These are phyloP conservation scores for Aspergillus sparsus DNA, from an alignment of 495 filamentous ascomycete genomes.

Conservation along the genomic window DNA sequence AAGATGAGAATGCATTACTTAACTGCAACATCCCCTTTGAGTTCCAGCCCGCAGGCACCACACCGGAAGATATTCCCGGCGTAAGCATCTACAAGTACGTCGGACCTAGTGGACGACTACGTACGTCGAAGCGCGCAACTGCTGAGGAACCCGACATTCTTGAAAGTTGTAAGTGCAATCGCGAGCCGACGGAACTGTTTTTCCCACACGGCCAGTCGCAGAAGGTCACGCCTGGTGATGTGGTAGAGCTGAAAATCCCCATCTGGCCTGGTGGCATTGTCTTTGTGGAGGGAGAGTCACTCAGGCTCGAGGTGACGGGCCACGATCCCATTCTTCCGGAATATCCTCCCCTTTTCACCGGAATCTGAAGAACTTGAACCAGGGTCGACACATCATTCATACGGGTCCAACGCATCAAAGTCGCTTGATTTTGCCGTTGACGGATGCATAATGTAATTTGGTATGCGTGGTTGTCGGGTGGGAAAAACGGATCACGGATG, in stretches of 20 bases:
- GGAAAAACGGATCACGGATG: too few species aligned
- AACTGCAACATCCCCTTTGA: conserved; percentile 32
- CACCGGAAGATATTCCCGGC: conserved; percentile 16
- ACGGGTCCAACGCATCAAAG: too few species aligned
- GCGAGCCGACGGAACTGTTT: conserved; percentile 14
- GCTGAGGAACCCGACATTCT: conserved; percentile 14
- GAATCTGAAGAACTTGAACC: conserved; percentile 19
- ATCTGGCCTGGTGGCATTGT: conserved; percentile 21
- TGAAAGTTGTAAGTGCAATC: conserved; percentile 1
- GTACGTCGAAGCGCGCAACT: conserved; percentile 33
- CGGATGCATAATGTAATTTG: too few species aligned
- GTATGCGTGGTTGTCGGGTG: too few species aligned
- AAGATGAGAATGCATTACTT: conserved; percentile 26
- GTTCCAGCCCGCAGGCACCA: neutral
- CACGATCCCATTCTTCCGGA: conserved; percentile 21
- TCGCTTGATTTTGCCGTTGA: too few species aligned
- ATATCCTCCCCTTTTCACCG: conserved; percentile 17
- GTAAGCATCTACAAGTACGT: conserved; percentile 26
- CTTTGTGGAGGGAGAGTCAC: conserved; percentile 12
- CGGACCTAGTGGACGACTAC: conserved; percentile 32
- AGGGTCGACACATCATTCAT: conserved; percentile 28
- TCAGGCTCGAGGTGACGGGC: conserved; percentile 10
- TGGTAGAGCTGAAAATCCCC: conserved; percentile 21
- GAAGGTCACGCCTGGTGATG: conserved; percentile 25
- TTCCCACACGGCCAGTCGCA: conserved; percentile 28